Base-by-base conservation (phyloP, 1,139 yeast genomes). In the Blastobotrys apis region DNA sequence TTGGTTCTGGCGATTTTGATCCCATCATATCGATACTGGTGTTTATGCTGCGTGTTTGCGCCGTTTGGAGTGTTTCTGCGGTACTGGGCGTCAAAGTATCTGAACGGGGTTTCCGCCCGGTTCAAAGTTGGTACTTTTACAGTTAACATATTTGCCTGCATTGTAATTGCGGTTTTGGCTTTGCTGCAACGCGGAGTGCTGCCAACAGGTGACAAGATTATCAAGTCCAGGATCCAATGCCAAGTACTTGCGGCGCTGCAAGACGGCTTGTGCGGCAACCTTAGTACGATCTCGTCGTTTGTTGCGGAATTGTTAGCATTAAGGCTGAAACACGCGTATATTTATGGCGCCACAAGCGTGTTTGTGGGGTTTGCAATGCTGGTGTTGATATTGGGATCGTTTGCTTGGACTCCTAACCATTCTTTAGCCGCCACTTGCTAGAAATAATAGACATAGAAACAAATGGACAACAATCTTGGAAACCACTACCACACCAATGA, bases 211-310 rank as follows among this genome's bases (percentile, higher is more conserved):
- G 23, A 38, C 29, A 16, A 43, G 29, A 61, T 77, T 1, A 27
- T 47, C n/a, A 49, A 63, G 1, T 57, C 61, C 29, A 35, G 55
- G 0, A 54, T 73, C 2, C 64, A 73, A 1, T 75, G 84, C 50
- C 77, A 75, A 31, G 77, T 82, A 2, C 55, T 84, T 0, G 56
- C 55, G 8, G 94, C 85, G 0, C 62, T 86, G 1, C 71, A 68
- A 10, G 75, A 77, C 52, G 96, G 96, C 0, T 82, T 80, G 50
- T 82, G 94, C 59, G 96, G 95, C 0, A 73, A 80, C 3, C 63
- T 85, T 38, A 80, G 92, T 30, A 88, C 96, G 0, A 77, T 85
- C 30, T 80, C 88, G 45, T 82, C 95, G 0, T 82, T 87, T 55
- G 73, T 84, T 3, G 78, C 75, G 26, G 96, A 88, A 59, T 61